Percentiles rank a stretch among this genome's conserved stretches.
phyloP scores from a whole-genome alignment of 345 rosid genomes.

The Sapria himalayana region DNA sequence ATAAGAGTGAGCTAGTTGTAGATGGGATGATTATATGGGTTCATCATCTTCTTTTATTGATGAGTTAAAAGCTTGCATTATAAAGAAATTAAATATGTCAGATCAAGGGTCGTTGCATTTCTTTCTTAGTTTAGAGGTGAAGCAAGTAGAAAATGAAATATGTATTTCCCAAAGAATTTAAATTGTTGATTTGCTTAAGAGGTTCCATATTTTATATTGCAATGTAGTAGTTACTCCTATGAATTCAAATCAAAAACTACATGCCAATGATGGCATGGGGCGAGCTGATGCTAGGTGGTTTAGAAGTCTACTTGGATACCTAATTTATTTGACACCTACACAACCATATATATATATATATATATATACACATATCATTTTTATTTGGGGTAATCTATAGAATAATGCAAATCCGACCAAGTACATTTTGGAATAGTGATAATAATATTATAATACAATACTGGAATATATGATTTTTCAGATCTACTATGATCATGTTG shows the following conservation, averaged over 20 bases:
- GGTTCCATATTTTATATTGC: neutral
- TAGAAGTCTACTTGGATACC: no score
- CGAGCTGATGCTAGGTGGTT: no score
- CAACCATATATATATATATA: no score
- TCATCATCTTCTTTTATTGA: neutral
- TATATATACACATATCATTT: no score
- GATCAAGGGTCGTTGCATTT: neutral
- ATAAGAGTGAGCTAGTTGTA: no score
- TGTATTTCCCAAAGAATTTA: neutral
- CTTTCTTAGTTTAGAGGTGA: no score
- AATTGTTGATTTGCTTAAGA: neutral
- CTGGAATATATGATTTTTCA: no score
- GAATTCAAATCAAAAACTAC: slow-evolving; percentile 1
- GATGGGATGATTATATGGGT: neutral
- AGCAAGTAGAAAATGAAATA: neutral
- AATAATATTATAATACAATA: no score
- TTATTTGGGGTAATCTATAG: slow-evolving; percentile 1
- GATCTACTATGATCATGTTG: neutral
- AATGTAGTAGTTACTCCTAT: neutral
- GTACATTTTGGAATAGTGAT: neutral
- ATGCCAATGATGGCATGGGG: slow-evolving; percentile 1
- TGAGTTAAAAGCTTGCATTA: neutral
- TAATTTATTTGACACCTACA: no score
- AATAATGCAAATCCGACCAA: slow-evolving; percentile 3
- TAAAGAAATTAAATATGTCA: no score